phyloP scores from a whole-genome alignment of 176 grass and related monocot genomes.

The Calamus simplicifolius region DNA sequence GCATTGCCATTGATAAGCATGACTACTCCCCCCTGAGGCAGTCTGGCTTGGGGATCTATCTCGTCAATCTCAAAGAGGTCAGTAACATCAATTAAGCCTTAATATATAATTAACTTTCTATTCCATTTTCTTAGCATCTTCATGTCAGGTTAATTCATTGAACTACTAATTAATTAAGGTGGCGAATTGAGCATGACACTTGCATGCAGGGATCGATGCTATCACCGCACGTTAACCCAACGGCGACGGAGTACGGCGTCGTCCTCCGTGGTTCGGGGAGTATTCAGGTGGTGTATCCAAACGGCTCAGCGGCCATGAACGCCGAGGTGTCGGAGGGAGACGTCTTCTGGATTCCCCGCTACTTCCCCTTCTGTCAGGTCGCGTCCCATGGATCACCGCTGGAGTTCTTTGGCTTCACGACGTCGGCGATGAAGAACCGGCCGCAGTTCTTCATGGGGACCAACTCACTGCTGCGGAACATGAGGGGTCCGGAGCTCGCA shows the following conservation, averaged over 20 bases:
- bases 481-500: too few species aligned
- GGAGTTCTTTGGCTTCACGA: background rate
- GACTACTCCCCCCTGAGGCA: background rate
- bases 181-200: too few species aligned
- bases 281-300: background rate
- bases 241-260: slow-evolving; percentile 2
- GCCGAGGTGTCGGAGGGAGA: slow-evolving; percentile 1
- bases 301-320: background rate
- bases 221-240: background rate
- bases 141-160: too few species aligned
- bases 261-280: background rate
- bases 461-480: too few species aligned
- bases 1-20: slow-evolving; percentile 1
- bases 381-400: background rate
- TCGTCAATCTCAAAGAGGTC: background rate
- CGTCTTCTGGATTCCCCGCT: slow-evolving; percentile 7
- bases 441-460: too few species aligned
- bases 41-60: background rate
- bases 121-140: too few species aligned
- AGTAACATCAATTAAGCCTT: background rate
- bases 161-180: too few species aligned
- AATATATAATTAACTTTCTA: too few species aligned
- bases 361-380: slow-evolving; percentile 2
- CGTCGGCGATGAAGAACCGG: background rate
- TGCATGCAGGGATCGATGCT: slow-evolving; percentile 5